phyloP scores from a whole-genome alignment of 2,329 filamentous ascomycete species.

The Pyricularia grisea region DNA sequence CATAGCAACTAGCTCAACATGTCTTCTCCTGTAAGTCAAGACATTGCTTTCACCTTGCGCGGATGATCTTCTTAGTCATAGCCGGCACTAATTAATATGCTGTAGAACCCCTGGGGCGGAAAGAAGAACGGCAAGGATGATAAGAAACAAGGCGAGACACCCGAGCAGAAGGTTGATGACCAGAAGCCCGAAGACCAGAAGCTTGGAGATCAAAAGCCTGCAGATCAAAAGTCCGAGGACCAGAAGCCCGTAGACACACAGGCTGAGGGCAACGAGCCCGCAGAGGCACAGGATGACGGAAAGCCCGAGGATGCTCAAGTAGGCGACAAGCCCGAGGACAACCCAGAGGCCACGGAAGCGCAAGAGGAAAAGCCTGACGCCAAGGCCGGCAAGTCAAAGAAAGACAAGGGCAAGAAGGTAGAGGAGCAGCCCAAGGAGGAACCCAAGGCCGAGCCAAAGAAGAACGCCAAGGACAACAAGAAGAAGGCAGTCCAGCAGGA shows the following conservation, averaged over 20 bases:
- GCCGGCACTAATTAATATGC: neutral
- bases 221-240: slow-evolving; percentile 7
- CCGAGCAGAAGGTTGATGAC: no score
- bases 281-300: slow-evolving; percentile 6
- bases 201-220: slow-evolving; percentile 10
- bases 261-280: neutral
- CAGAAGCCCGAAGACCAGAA: neutral
- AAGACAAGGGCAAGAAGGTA: slow-evolving; percentile 7
- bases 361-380: slow-evolving; percentile 7
- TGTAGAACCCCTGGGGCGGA: neutral
- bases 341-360: slow-evolving; percentile 8
- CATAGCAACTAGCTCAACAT: neutral
- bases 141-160: neutral
- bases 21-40: neutral
- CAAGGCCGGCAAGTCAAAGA: slow-evolving; percentile 9
- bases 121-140: neutral
- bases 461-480: slow-evolving; percentile 12
- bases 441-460: slow-evolving; percentile 2
- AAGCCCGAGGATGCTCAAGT: slow-evolving; percentile 6
- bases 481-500: slow-evolving; percentile 13
- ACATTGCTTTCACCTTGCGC: neutral
- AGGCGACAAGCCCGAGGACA: neutral
- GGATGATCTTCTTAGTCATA: neutral
- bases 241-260: neutral
- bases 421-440: neutral